These are phyloP conservation scores for Sporothrix euskadiensis DNA, from an alignment of 2,329 filamentous ascomycete genomes.

Conservation along the genomic window DNA sequence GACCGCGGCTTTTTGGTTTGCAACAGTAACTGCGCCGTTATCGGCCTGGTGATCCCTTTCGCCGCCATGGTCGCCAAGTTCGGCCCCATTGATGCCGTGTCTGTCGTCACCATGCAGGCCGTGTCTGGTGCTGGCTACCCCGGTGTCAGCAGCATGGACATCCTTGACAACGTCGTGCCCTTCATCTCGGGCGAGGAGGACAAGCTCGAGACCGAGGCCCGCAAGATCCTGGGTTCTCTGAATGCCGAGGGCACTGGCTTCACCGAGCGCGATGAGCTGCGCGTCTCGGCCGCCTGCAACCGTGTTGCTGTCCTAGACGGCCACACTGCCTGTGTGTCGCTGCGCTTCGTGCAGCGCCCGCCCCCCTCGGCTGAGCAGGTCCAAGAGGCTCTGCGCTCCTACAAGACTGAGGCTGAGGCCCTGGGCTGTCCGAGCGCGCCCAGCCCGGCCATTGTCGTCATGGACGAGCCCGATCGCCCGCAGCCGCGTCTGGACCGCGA, in stretches of 20 bases:
- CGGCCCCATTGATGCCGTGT: conserved; percentile 72
- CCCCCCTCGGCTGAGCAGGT: conserved; percentile 74
- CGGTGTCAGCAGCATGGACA: conserved; percentile 89
- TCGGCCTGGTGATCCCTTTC: conserved; percentile 92
- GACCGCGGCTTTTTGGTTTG: conserved; percentile 90
- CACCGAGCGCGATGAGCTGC: conserved; percentile 70
- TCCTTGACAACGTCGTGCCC: conserved; percentile 93
- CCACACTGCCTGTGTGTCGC: conserved; percentile 89
- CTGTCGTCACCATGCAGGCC: conserved; percentile 91
- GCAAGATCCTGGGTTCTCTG: conserved; percentile 84
- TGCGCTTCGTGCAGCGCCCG: conserved; percentile 75
- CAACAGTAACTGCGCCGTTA: conserved; percentile 98
- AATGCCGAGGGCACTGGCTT: conserved; percentile 73
- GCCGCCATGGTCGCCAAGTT: conserved; percentile 85
- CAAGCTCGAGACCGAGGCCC: conserved; percentile 91
- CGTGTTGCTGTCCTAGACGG: conserved; percentile 93
- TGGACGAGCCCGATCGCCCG: conserved; percentile 85
- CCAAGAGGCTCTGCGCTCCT: conserved; percentile 74
- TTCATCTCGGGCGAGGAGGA: conserved; percentile 94
- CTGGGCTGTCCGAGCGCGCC: conserved; percentile 89
- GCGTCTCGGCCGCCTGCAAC: conserved; percentile 85
- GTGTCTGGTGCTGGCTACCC: conserved; percentile 91
- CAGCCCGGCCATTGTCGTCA: conserved; percentile 75
- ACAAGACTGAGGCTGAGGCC: conserved; percentile 77
- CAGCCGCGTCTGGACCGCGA: conserved; percentile 90